phyloP scores from a whole-genome alignment of 1,284 basidiomycete genomes.

The Rhizoctonia solani region DNA sequence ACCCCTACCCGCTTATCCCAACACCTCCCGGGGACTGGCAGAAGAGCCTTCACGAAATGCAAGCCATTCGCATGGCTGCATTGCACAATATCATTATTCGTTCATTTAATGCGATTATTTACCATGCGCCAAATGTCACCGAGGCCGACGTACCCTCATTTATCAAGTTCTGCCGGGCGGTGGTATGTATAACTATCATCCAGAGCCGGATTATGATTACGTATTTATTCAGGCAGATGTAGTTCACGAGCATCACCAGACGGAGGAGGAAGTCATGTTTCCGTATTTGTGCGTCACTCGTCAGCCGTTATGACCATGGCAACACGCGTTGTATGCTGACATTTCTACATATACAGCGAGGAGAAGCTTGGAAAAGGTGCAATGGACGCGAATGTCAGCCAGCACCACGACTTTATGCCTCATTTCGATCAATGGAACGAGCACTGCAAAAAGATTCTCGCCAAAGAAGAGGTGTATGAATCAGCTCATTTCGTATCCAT shows the following conservation, averaged over 20 bases:
- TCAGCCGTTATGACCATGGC: too few relatives aligned
- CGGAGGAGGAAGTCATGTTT: constrained; percentile 11
- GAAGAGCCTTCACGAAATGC: background rate
- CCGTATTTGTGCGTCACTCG: constrained; percentile 5
- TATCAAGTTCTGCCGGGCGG: constrained; percentile 8
- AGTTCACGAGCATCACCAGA: constrained; percentile 15
- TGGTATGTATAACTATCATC: background rate
- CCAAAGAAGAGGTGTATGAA: background rate
- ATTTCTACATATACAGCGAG: too few relatives aligned
- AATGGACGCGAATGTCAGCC: constrained; percentile 14
- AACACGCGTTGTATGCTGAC: too few relatives aligned
- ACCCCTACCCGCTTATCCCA: constrained; percentile 2
- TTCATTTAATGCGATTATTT: constrained; percentile 25
- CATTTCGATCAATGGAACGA: constrained; percentile 18
- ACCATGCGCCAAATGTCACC: constrained; percentile 10
- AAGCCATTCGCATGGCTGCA: constrained; percentile 23
- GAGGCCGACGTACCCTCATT: constrained; percentile 4
- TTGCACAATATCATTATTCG: constrained; percentile 25
- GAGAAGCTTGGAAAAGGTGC: constrained; percentile 26
- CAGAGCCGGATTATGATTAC: background rate
- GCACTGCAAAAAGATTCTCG: background rate
- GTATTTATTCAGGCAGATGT: background rate
- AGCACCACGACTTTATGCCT: constrained; percentile 28
- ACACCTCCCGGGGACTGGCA: constrained; percentile 10
- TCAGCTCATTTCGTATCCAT: background rate